A percentile compares a stretch with the other conserved stretches of the same genome.
phyloP scores from a whole-genome alignment of 1,284 basidiomycete species.

The Rhodotorula sp. region DNA sequence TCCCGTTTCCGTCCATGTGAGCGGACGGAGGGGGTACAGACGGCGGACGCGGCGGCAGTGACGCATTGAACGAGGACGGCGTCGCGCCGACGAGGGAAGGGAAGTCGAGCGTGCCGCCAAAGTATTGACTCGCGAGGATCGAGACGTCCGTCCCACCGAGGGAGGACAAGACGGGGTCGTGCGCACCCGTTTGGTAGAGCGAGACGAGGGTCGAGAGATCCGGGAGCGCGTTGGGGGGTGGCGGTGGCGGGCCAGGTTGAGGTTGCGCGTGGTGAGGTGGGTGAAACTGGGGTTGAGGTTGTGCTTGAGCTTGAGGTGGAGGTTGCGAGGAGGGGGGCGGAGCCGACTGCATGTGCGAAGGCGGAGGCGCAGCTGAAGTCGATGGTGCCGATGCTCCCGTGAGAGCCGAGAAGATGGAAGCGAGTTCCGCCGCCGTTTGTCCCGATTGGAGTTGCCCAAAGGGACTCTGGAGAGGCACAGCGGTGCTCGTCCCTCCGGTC shows the following conservation, averaged over 20 bases:
- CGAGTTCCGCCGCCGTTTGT: constrained; percentile 1
- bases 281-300: background rate
- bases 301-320: background rate
- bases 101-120: constrained; percentile 24
- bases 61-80: background rate
- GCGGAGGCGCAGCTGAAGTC: background rate
- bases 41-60: background rate
- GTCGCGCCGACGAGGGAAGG: background rate
- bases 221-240: constrained; percentile 3
- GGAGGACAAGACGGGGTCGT: background rate
- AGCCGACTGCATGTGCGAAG: background rate
- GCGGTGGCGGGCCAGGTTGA: background rate
- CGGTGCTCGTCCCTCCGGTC: background rate
- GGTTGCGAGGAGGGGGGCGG: constrained; percentile 2
- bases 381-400: background rate
- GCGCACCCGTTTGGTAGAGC: constrained; percentile 15
- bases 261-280: background rate
- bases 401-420: background rate
- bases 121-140: constrained; percentile 17
- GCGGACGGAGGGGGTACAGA: background rate
- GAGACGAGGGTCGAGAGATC: constrained; percentile 25
- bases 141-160: constrained; percentile 10
- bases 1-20: background rate
- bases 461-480: background rate
- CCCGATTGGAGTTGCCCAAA: no score